Evolutionary conservation across 805 yeast species (phyloP).

Genomic region (Lachancea nothofagi): DNA sequence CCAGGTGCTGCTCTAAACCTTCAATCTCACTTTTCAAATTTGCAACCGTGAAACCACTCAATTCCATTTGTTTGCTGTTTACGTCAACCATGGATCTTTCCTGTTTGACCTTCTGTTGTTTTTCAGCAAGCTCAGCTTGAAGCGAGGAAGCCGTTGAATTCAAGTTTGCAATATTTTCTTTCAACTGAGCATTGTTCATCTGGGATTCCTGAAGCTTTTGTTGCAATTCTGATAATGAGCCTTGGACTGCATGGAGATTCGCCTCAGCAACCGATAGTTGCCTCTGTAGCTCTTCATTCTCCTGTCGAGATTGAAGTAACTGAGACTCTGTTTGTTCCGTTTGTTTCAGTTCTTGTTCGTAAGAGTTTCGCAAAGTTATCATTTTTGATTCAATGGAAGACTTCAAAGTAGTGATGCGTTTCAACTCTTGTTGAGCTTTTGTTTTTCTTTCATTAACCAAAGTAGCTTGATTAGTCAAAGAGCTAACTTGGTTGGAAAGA

Average conservation of each 20-base stretch:
- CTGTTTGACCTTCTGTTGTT: slow-evolving; percentile 51
- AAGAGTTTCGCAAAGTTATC: slow-evolving; percentile 56
- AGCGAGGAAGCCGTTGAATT: slow-evolving; percentile 63
- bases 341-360: slow-evolving; percentile 73
- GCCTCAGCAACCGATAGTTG: slow-evolving; percentile 77
- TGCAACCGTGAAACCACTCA: slow-evolving; percentile 47
- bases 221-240: slow-evolving; percentile 57
- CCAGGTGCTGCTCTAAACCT: slow-evolving; percentile 29
- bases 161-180: slow-evolving; percentile 59
- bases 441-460: slow-evolving; percentile 62
- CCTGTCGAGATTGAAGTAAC: slow-evolving; percentile 54
- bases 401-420: slow-evolving; percentile 60
- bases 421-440: slow-evolving; percentile 71
- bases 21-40: slow-evolving; percentile 40
- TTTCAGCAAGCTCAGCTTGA: slow-evolving; percentile 48
- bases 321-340: slow-evolving; percentile 66
- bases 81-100: slow-evolving; percentile 60
- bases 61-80: slow-evolving; percentile 62
- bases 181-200: slow-evolving; percentile 55
- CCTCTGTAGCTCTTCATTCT: slow-evolving; percentile 62
- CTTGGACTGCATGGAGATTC: slow-evolving; percentile 61
- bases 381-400: slow-evolving; percentile 70
- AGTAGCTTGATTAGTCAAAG: slow-evolving; percentile 70
- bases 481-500: slow-evolving; percentile 74
- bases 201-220: slow-evolving; percentile 60